Evolutionary conservation across 116 monocot genomes (phyloP), one percentile per base, ranked within the genome.

Genomic region (Cymodocea nodosa): DNA sequence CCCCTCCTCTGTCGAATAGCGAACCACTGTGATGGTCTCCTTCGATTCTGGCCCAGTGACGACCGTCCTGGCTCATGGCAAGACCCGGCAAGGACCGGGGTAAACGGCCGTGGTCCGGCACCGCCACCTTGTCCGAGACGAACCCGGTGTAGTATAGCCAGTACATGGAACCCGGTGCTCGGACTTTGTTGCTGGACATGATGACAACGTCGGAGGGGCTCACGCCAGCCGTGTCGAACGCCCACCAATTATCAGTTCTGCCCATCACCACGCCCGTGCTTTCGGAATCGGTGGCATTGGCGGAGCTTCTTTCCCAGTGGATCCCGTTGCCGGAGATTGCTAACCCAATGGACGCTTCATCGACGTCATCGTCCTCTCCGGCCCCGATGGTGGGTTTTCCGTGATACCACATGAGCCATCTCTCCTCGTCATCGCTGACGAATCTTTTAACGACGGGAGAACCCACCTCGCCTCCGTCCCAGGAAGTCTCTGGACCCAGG

Each of bases 381-480:
- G 56, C 11, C 7, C 13, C 4, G 35, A 35, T 36, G 9, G 24
- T 25, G 15, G 15, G 60, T 23, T 34, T 0, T 35, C 74, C 69
- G 72, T 79, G 72, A 69, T 78, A 78, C 83, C 83, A 83, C 75
- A 83, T 73, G 40, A 83, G 63, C 83, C 83, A 83, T 22, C 79
- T 70, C 50, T 79, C 83, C 52, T 49, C 65, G 36, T 58, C 79
- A 70, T 76, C 83, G 59, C 67, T 24, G 44, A 79, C 12, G 67
- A 51, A 76, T 30, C 79, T 69, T 68, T 76, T 76, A 56, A 83
- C 79, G 14, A 79, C 76, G 15, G 83, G 73, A 59, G 72, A 79
- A 20, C 83, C 79, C 16, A 79, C 70, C n/a, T 50, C 72, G 40
- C 37, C 53, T 60, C 55, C 20, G 68, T 78, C 78, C 73, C 73